phyloP scores from a whole-genome alignment of 169 alveolate genomes.

The Plasmodium coatneyi region DNA sequence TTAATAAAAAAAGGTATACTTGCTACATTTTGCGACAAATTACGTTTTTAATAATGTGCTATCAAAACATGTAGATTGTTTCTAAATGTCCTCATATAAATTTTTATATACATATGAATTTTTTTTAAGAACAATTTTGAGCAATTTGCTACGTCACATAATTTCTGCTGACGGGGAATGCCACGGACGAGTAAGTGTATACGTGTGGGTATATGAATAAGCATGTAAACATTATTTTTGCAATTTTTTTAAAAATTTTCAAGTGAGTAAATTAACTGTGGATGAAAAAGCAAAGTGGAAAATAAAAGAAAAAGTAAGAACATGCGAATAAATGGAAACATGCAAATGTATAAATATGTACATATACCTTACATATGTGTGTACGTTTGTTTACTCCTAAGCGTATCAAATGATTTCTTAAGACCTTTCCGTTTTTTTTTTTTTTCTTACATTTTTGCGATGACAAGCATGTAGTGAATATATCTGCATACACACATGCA shows the following conservation, averaged over 20 bases:
- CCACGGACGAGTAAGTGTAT: not conserved
- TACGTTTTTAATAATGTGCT: conserved; percentile 26
- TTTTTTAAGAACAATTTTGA: conserved; percentile 18
- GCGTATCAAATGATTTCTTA: not conserved
- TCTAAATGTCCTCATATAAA: conserved; percentile 67
- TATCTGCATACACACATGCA: conserved; percentile 14
- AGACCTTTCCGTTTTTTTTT: conserved; percentile 7
- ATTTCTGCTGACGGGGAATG: conserved; percentile 22
- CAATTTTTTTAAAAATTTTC: conserved; percentile 40
- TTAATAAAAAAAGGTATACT: conserved; percentile 15
- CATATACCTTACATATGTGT: not conserved
- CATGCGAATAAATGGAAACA: not conserved
- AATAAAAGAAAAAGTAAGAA: conserved; percentile 1
- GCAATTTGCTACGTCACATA: conserved; percentile 11
- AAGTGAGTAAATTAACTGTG: conserved; percentile 10
- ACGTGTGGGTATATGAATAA: not conserved
- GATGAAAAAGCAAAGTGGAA: conserved; percentile 13
- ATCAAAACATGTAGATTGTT: conserved; percentile 49
- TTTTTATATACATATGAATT: conserved; percentile 45
- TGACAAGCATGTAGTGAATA: conserved; percentile 6
- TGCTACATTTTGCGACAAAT: conserved; percentile 19
- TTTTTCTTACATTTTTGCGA: conserved; percentile 3
- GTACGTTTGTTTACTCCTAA: not conserved
- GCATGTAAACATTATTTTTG: conserved; percentile 8
- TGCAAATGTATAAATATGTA: conserved; percentile 19